Percentiles rank a stretch among this genome's conserved stretches.
phyloP scores from a whole-genome alignment of 805 yeast genomes.

The Starmerella potacharoeniae region DNA sequence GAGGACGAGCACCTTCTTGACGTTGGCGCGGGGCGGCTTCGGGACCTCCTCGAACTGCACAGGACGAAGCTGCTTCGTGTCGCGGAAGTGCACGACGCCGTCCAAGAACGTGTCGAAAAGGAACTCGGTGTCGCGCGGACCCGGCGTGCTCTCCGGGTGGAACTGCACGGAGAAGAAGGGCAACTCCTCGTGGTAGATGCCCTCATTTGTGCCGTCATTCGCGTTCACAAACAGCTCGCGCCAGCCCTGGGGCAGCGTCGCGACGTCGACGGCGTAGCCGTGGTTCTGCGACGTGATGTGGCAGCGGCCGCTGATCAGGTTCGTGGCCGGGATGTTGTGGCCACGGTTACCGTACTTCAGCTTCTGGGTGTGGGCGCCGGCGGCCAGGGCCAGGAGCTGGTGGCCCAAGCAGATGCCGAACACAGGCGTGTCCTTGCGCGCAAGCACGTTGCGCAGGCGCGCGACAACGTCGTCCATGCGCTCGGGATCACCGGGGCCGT shows the following conservation, averaged over 20 bases:
- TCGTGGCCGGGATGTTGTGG: conserved; percentile 94
- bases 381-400: conserved; percentile 87
- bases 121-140: conserved; percentile 98
- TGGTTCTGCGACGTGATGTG: conserved; percentile 98
- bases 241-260: conserved; percentile 63
- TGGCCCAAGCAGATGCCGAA: conserved; percentile 98
- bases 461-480: conserved; percentile 71
- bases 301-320: conserved; percentile 79
- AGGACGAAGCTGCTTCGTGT: conserved; percentile 44
- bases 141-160: conserved; percentile 99
- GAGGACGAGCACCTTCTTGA: conserved; percentile 82
- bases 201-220: conserved; percentile 94
- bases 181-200: conserved; percentile 76
- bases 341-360: conserved; percentile 98
- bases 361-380: conserved; percentile 86
- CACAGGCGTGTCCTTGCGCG: conserved; percentile 55
- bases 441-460: conserved; percentile 62
- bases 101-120: conserved; percentile 86
- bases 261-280: conserved; percentile 90
- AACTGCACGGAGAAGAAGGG: conserved; percentile 63
- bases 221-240: conserved; percentile 82
- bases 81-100: conserved; percentile 49
- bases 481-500: conserved; percentile 97
- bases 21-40: conserved; percentile 39
- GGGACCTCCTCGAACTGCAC: conserved; percentile 58